Evolutionary conservation across 139 green algal genomes (phyloP), one percentile per base, ranked within the genome.

Genomic region (Chlamydomonas sphaeroides): DNA sequence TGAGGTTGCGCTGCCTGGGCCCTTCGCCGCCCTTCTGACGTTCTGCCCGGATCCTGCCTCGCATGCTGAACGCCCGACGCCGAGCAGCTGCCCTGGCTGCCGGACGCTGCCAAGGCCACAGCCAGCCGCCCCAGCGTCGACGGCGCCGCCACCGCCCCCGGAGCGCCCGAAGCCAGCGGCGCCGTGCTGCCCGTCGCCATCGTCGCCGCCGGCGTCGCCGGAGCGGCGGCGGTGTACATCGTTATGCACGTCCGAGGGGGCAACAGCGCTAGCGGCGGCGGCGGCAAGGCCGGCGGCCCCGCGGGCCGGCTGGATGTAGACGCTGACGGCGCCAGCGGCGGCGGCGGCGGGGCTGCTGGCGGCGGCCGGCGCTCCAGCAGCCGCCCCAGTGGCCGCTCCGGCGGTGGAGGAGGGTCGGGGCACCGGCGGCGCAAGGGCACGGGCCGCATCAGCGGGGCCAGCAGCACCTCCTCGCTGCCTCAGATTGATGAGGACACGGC

Each of bases 231-330:
- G 15, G 74, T 80, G 41, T 28, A 71, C 5, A 26, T 86, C 21
- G 82, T 87, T 36, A 7, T 79, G 30, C 53, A 63, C 36, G n/a
- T 81, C 33, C 81, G 57, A 7, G 45, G 59, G 33, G 42, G 61
- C 48, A 35, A 21, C 32, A 17, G 49, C 49, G 45, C 45, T 7
- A 62, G 39, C 75, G 32, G 49, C 28, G 30, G 61, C 75, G 62
- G 21, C 35, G 42, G 32, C 39, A 39, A 15, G 11, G 57, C 11
- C 0, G 36, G 15, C 21, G 57, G 2, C 73, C 4, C 35, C 41
- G 45, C 39, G 18, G 48, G 53, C 35, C 68, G 23, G 39, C 49
- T n/a, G 5, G 21, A 15, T 18, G 26, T 26, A 21, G 17, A 25
- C 45, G 68, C 35, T 21, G 45, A 62, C 14, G 68, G 30, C 2